Evolutionary conservation across 2,329 filamentous ascomycete species (phyloP).

Genomic region (Elsinoe australis): DNA sequence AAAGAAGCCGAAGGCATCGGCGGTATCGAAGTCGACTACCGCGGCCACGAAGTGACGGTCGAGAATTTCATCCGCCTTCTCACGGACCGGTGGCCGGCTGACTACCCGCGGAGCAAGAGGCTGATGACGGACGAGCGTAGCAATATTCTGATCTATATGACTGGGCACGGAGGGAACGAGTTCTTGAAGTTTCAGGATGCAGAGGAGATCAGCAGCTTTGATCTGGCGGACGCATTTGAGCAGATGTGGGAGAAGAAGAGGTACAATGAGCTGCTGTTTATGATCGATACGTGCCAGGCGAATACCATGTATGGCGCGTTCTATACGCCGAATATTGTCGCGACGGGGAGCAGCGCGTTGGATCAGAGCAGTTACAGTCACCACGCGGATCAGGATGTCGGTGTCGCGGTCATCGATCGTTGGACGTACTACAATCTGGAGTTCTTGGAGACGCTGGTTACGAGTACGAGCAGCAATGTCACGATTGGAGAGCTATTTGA

Average conservation of each 20-base stretch:
- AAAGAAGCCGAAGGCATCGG: slow-evolving; percentile 45
- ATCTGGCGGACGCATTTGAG: slow-evolving; percentile 92
- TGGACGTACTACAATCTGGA: slow-evolving; percentile 99
- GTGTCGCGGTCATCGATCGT: slow-evolving; percentile 94
- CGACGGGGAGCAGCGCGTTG: slow-evolving; percentile 90
- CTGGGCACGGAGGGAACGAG: slow-evolving; percentile 92
- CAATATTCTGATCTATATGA: slow-evolving; percentile 99
- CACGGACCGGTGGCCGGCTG: slow-evolving; percentile 87
- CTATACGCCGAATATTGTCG: slow-evolving; percentile 96
- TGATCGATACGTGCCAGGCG: slow-evolving; percentile 99
- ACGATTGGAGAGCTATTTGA: slow-evolving; percentile 92
- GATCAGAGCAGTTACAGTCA: slow-evolving; percentile 96
- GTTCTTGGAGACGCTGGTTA: slow-evolving; percentile 85
- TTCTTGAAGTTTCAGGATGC: slow-evolving; percentile 98
- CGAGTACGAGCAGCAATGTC: slow-evolving; percentile 76
- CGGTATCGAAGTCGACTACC: slow-evolving; percentile 88
- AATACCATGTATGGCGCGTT: slow-evolving; percentile 99
- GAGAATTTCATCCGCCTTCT: slow-evolving; percentile 96
- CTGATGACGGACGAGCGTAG: slow-evolving; percentile 89
- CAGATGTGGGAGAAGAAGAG: slow-evolving; percentile 99
- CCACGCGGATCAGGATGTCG: slow-evolving; percentile 95
- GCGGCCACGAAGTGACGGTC: slow-evolving; percentile 96
- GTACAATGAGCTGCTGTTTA: slow-evolving; percentile 93
- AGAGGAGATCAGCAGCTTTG: slow-evolving; percentile 93
- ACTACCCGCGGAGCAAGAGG: slow-evolving; percentile 90